A percentile compares a stretch with the other conserved stretches of the same genome.
phyloP scores from a whole-genome alignment of 257 asterid genomes.

The Solanum pinnatisectum region DNA sequence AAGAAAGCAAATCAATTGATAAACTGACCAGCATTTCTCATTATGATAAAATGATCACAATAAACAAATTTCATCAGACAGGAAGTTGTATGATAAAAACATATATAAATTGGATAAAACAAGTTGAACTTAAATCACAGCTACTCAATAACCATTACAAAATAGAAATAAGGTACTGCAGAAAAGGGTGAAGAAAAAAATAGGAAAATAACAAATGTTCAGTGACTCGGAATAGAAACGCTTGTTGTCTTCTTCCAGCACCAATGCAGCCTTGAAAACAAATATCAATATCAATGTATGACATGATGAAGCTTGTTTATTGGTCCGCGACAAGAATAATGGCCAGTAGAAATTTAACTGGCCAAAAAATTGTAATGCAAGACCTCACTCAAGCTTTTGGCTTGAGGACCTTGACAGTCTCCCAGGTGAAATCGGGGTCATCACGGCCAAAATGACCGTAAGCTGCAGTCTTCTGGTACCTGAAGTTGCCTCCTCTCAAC shows the following conservation, averaged over 20 bases:
- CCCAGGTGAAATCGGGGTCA: slow-evolving; percentile 84
- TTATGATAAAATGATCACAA: not conserved
- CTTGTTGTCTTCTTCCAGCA: not conserved
- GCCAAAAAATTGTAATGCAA: not conserved
- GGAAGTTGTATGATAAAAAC: not conserved
- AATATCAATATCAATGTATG: not conserved
- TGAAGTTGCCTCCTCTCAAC: slow-evolving; percentile 68
- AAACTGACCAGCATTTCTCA: not conserved
- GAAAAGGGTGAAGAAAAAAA: not conserved
- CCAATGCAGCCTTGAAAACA: not conserved
- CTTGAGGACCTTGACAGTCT: slow-evolving; percentile 72
- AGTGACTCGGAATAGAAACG: not conserved
- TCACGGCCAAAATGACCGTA: slow-evolving; percentile 92
- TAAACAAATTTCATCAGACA: not conserved
- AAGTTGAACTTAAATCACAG: not conserved
- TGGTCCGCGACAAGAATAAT: slow-evolving; percentile 6
- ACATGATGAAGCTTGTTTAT: slow-evolving; percentile 10
- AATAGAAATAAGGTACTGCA: not conserved
- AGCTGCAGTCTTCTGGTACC: slow-evolving; percentile 93
- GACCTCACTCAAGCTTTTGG: slow-evolving; percentile 59
- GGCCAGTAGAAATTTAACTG: not conserved
- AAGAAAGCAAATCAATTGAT: not conserved
- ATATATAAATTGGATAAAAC: not conserved
- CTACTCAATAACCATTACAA: not conserved
- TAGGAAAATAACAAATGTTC: slow-evolving; percentile 5